Percentiles rank a stretch among this genome's conserved stretches.
Conservation (phyloP, 768 basidiomycete species). For the Collybia nuda region DNA sequence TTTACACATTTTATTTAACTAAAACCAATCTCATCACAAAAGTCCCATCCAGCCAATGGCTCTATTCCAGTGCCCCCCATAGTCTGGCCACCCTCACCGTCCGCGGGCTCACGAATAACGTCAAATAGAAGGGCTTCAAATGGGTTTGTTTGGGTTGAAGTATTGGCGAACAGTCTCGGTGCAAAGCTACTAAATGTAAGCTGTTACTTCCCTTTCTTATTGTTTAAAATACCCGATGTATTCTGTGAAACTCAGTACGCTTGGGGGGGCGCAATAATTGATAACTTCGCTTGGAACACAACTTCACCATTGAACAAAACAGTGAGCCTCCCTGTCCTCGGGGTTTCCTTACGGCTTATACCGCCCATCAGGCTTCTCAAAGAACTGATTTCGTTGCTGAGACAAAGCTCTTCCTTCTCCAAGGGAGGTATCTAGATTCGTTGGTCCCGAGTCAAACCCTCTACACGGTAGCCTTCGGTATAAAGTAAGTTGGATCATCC, state of each 20-base stretch:
- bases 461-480: constrained; percentile 29
- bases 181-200: constrained; percentile 27
- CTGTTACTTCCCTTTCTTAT: not conserved
- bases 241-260: constrained; percentile 20
- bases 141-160: constrained; percentile 31
- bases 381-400: constrained; percentile 28
- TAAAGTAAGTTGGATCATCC: constrained; percentile 21
- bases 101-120: constrained; percentile 25
- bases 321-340: constrained; percentile 1
- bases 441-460: constrained; percentile 25
- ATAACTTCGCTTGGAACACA: constrained; percentile 31
- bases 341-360: not conserved
- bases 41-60: constrained; percentile 22
- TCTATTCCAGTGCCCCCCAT: constrained; percentile 30
- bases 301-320: constrained; percentile 25
- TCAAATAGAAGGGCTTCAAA: constrained; percentile 28
- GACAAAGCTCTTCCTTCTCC: constrained; percentile 23
- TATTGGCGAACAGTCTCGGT: constrained; percentile 24
- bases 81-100: constrained; percentile 28
- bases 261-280: constrained; percentile 32
- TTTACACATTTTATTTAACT: not conserved
- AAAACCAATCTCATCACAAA: not conserved
- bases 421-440: constrained; percentile 26
- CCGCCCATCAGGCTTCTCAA: constrained; percentile 11
- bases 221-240: too few relatives aligned